Evolutionary conservation across 495 filamentous ascomycete species (phyloP), one percentile per base, ranked within the genome.

Genomic region (Collariella sp.): DNA sequence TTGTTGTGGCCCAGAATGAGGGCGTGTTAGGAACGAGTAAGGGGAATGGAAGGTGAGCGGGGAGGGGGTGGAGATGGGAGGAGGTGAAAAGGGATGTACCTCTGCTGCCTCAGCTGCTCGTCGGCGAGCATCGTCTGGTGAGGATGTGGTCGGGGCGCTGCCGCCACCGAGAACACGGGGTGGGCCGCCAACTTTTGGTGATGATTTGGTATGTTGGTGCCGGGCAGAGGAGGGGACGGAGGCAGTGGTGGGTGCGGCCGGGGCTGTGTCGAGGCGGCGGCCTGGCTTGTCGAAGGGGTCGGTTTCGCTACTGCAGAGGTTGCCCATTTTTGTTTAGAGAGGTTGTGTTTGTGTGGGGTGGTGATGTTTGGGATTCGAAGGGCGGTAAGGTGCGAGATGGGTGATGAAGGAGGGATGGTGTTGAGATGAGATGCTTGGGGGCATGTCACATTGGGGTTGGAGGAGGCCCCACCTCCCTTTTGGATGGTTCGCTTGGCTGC

Each of bases 61-160:
- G 22, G 10, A 35, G 16, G 33, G 5, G 31, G 7, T 31, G 52
- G 16, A 7, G 12, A 33, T 13, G n/a, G n/a, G n/a, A n/a, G n/a
- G n/a, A n/a, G n/a, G n/a, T n/a, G n/a, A n/a, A n/a, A n/a, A n/a
- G n/a, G n/a, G n/a, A n/a, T 31, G 5, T n/a, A 87, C 84, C 80
- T 87, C 81, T 13, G 85, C 86, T 19, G 86, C 85, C 41, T 78
- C 73, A 0, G 83, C 84, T 0, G 86, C 85, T 56, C 79, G 81
- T 49, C 62, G 68, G 58, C 76, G 72, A 34, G 79, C 82, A 45
- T 85, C 80, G 24, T 70, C 72, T 10, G 38, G 18, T 41, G 36
- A 3, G 26, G 46, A 26, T n/a, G 43, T 0, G 15, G 34, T 6
- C 7, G 52, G 16, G 11, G 18, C 38, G 42, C 59, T 18, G 18